Base-by-base conservation (phyloP, 345 rosid species). In the Theobroma cacao region DNA sequence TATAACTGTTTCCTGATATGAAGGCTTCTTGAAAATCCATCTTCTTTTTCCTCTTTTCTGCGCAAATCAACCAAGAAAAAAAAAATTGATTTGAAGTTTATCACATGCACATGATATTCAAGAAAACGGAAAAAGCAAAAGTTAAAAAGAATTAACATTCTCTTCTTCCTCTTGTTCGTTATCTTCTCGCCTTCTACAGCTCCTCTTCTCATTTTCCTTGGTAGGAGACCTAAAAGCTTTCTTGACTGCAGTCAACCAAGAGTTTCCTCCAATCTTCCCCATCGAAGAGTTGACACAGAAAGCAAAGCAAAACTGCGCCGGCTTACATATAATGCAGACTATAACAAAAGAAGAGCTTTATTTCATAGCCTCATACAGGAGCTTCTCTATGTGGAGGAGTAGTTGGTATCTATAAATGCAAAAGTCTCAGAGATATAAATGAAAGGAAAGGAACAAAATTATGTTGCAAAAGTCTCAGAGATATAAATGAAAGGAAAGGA, bases 181-280 rank as follows among this genome's bases (percentile, higher is more conserved):
- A 15, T 81, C 82, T 47, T 84, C 88, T 78, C 83, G 86, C 81
- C 88, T 90, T 85, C 59, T 87, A 41, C 76, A 81, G 81, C 56
- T 87, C 83, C 74, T 85, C 83, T 82, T 87, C 56, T 48, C 78
- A 9, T 85, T 80, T 3, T 84, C 89, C 78, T 86, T 91, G 33
- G 81, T 50, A 13, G 93, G 91, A 58, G 94, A 90, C 56, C 89
- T 83, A 69, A 93, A 93, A 63, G 89, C 96, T 61, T 88, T 88
- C 87, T 88, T 91, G 33, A 93, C 91, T 34, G 88, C 92, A 66
- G 86, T 83, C 66, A 93, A 77, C 96, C 98, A 93, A 8, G 96
- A 90, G 84, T 83, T 91, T 34, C 93, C 93, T 40, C 90, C 87
- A 13, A 72, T 82, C 82, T 89, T 92, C 78, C 91, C 89, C 92